Evolutionary conservation across 352 stramenopile genomes (phyloP).

Genomic region (Peronosclerospora sorghi): DNA sequence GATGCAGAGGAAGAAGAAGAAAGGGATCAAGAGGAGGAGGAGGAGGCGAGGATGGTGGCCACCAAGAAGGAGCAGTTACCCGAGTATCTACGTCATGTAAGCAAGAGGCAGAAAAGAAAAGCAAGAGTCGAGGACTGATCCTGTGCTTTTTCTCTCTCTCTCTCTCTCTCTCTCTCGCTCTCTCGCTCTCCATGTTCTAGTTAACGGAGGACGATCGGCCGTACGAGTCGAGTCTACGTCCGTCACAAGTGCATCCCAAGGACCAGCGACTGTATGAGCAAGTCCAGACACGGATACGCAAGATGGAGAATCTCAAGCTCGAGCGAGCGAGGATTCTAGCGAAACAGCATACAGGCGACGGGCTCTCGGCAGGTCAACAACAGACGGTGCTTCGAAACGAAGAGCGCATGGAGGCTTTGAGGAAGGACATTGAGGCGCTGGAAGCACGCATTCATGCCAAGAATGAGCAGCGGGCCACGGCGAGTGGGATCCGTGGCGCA

Average conservation of each 20-base stretch:
- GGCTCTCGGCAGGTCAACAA: constrained; percentile 54
- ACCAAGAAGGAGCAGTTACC: constrained; percentile 28
- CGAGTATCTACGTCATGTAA: constrained; percentile 63
- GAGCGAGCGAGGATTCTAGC: constrained; percentile 57
- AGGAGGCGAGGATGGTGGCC: too few species aligned
- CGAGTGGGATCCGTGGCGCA: constrained; percentile 2
- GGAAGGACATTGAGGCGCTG: constrained; percentile 53
- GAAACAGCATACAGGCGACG: constrained; percentile 57
- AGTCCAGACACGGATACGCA: constrained; percentile 65
- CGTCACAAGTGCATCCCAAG: constrained; percentile 43
- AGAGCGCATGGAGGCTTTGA: constrained; percentile 38
- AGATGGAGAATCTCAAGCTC: constrained; percentile 71
- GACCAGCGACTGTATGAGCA: constrained; percentile 72
- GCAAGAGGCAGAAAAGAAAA: background rate
- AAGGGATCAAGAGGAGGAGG: constrained; percentile 18
- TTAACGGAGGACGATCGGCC: constrained; percentile 40
- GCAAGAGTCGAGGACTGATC: background rate
- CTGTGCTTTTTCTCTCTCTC: background rate
- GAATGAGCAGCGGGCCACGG: constrained; percentile 34
- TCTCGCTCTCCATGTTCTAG: constrained; percentile 11
- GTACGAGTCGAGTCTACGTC: constrained; percentile 44
- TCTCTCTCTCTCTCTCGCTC: too few species aligned
- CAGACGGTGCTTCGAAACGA: constrained; percentile 50
- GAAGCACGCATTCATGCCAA: constrained; percentile 47
- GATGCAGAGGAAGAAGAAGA: constrained; percentile 54